Conservation (phyloP, 495 filamentous ascomycete species). For the Hypoxylon lenormandii region DNA sequence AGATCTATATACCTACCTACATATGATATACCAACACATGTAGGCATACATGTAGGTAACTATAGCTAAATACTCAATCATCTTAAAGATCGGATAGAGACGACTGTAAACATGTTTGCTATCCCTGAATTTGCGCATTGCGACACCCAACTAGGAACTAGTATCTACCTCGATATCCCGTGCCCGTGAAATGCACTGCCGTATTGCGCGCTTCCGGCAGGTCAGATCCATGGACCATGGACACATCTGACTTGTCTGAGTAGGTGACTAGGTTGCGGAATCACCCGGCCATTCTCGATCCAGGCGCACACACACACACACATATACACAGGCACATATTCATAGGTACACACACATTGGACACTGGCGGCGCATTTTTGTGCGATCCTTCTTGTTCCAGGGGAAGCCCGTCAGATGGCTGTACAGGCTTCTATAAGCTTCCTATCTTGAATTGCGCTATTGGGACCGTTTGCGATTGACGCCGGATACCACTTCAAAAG, state of each 20-base stretch:
- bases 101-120: constrained; percentile 28
- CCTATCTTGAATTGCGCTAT: constrained; percentile 32
- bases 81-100: constrained; percentile 25
- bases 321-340: constrained; percentile 11
- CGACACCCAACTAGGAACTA: constrained; percentile 44
- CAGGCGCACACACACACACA: constrained; percentile 23
- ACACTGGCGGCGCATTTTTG: constrained; percentile 34
- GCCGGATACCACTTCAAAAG: constrained; percentile 30
- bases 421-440: constrained; percentile 20
- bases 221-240: constrained; percentile 33
- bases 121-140: constrained; percentile 45
- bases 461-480: constrained; percentile 33
- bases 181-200: constrained; percentile 43
- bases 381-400: constrained; percentile 43
- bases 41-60: no score
- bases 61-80: not conserved
- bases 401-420: constrained; percentile 22
- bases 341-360: constrained; percentile 16
- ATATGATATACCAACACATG: no score
- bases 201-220: constrained; percentile 48
- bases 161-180: constrained; percentile 35
- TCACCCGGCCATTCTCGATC: constrained; percentile 47
- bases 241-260: constrained; percentile 27
- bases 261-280: constrained; percentile 38
- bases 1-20: constrained; percentile 12